Conservation (phyloP, 2,329 filamentous ascomycete species). For the Phaeosphaeriaceae sp. region DNA sequence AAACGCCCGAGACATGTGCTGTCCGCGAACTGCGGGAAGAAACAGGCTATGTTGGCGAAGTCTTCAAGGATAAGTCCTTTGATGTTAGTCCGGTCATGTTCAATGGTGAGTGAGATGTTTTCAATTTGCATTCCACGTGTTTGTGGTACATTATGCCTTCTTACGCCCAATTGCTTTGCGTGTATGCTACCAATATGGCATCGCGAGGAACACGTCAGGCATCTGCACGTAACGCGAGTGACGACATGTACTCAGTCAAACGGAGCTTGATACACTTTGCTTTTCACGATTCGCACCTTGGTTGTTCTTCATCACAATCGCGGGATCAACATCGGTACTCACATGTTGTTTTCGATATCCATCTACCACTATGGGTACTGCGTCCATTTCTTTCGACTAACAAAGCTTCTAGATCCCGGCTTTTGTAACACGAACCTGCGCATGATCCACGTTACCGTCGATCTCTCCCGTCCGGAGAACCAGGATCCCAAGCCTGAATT, state of each 20-base stretch:
- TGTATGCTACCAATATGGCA: no score
- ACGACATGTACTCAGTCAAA: no score
- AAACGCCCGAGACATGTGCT: constrained; percentile 64
- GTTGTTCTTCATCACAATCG: no score
- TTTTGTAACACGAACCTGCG: constrained; percentile 55
- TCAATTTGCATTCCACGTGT: not conserved
- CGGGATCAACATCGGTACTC: no score
- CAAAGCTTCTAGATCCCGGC: constrained; percentile 42
- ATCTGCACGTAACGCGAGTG: no score
- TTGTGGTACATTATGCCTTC: not conserved
- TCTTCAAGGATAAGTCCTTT: constrained; percentile 40
- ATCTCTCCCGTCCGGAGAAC: constrained; percentile 73
- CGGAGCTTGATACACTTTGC: no score
- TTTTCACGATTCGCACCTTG: no score
- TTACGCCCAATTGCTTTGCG: no score
- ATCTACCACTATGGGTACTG: no score
- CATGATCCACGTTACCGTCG: constrained; percentile 76
- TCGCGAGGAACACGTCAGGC: no score
- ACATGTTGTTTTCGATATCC: no score
- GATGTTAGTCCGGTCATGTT: constrained; percentile 52
- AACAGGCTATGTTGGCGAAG: constrained; percentile 66
- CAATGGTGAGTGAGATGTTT: constrained; percentile 45
- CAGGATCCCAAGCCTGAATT: constrained; percentile 71
- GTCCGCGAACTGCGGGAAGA: constrained; percentile 69
- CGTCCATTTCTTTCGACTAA: not conserved